A percentile compares a stretch with the other conserved stretches of the same genome.
Conservation (phyloP, 2,329 filamentous ascomycete species). For the Calcarisporium arbuscula region DNA sequence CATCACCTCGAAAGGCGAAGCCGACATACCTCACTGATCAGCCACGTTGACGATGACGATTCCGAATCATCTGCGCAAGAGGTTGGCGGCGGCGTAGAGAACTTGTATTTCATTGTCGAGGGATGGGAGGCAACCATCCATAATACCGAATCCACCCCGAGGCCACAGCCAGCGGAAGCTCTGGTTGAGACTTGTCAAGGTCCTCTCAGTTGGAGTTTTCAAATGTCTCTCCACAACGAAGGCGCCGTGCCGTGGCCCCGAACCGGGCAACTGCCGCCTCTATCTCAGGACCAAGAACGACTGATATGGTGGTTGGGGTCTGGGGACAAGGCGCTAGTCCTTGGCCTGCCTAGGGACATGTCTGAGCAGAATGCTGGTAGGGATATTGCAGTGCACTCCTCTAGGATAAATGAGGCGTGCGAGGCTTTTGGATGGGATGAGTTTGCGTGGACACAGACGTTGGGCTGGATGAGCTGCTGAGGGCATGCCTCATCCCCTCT, state of each 20-base stretch:
- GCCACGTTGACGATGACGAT: no score
- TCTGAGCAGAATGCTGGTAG: neutral
- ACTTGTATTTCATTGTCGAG: conserved; percentile 6
- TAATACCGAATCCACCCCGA: conserved; percentile 3
- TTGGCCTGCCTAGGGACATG: neutral
- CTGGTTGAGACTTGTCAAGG: no score
- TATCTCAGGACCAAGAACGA: no score
- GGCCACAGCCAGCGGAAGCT: neutral
- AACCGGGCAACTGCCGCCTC: no score
- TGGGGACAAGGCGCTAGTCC: neutral
- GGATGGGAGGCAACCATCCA: conserved; percentile 3
- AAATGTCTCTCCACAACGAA: no score
- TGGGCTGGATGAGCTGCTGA: conserved; percentile 7
- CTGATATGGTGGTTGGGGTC: conserved; percentile 7
- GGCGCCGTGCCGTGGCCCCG: no score
- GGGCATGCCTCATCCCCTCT: no score
- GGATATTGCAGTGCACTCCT: neutral
- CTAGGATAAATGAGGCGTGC: neutral
- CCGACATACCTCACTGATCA: no score
- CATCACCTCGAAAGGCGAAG: neutral
- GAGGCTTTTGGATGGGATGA: conserved; percentile 1
- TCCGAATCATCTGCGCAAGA: no score
- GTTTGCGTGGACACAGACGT: conserved; percentile 5
- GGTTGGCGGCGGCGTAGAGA: conserved; percentile 1
- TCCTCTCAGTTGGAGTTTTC: no score